These are phyloP conservation scores for Syzygium malaccense DNA, from an alignment of 441 rosid genomes.

Conservation along the genomic window DNA sequence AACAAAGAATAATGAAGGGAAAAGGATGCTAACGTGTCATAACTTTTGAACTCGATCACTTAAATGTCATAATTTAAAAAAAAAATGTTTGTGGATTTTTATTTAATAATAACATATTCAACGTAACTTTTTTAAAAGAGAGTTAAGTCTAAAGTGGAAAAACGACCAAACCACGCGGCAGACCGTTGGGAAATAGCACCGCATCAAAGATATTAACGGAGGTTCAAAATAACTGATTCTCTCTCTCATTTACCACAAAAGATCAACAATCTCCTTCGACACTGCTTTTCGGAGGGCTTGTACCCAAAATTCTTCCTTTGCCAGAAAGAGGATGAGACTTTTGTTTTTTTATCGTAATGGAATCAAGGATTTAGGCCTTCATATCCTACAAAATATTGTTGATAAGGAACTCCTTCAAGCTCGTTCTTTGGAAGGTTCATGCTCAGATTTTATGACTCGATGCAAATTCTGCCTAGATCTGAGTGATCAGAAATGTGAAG, in stretches of 20 bases:
- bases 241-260: too few relatives aligned
- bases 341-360: neutral
- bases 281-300: neutral
- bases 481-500: neutral
- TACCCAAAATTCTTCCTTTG: neutral
- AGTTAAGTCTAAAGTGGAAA: neutral
- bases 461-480: neutral
- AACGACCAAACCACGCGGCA: neutral
- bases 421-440: neutral
- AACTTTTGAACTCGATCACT: neutral
- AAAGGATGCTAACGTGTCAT: neutral
- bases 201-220: neutral
- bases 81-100: rapidly evolving
- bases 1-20: neutral
- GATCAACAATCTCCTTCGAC: too few relatives aligned
- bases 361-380: neutral
- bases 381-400: neutral
- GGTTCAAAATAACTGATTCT: neutral
- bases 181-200: neutral
- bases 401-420: neutral
- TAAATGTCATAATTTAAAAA: neutral
- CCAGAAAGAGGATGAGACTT: neutral
- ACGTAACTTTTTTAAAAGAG: neutral
- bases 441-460: neutral
- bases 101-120: neutral